phyloP scores from a whole-genome alignment of 306 rosid genomes.

The Arachis hypogaea region DNA sequence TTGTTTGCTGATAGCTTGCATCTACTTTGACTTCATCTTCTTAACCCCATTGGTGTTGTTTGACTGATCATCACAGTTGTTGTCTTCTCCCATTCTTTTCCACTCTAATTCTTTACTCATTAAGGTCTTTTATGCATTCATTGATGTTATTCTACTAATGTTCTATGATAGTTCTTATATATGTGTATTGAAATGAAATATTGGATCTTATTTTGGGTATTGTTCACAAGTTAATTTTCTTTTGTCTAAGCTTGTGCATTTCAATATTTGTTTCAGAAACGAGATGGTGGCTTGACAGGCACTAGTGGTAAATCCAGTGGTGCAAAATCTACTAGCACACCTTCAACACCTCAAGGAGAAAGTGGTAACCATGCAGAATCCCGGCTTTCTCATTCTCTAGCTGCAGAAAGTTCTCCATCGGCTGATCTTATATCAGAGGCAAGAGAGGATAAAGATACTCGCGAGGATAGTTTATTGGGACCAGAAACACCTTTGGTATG shows the following conservation, averaged over 20 bases:
- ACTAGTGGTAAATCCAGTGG: conserved; percentile 91
- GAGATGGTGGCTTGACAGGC: conserved; percentile 74
- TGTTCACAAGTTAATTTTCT: conserved; percentile 25
- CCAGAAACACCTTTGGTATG: conserved; percentile 88
- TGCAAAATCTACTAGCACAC: conserved; percentile 79
- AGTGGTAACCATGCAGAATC: conserved; percentile 65
- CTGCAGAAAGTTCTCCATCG: conserved; percentile 76
- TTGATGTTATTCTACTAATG: conserved; percentile 25
- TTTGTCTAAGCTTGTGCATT: conserved; percentile 41
- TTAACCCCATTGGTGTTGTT: conserved; percentile 2
- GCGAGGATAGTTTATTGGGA: conserved; percentile 67
- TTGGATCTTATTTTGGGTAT: conserved; percentile 18
- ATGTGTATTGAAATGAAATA: no score
- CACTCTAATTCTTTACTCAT: not conserved
- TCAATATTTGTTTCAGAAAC: conserved; percentile 71
- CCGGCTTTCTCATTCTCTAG: conserved; percentile 72
- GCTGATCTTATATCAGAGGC: conserved; percentile 67
- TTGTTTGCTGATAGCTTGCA: conserved; percentile 27
- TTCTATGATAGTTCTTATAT: not conserved
- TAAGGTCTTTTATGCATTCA: conserved; percentile 15
- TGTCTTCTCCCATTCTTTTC: conserved; percentile 32
- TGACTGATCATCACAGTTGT: conserved; percentile 27
- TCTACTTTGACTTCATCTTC: conserved; percentile 22
- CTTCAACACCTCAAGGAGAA: conserved; percentile 95
- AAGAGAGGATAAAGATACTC: conserved; percentile 70